Conservation (phyloP, 2,329 filamentous ascomycete genomes). For the Colletotrichum camelliae region DNA sequence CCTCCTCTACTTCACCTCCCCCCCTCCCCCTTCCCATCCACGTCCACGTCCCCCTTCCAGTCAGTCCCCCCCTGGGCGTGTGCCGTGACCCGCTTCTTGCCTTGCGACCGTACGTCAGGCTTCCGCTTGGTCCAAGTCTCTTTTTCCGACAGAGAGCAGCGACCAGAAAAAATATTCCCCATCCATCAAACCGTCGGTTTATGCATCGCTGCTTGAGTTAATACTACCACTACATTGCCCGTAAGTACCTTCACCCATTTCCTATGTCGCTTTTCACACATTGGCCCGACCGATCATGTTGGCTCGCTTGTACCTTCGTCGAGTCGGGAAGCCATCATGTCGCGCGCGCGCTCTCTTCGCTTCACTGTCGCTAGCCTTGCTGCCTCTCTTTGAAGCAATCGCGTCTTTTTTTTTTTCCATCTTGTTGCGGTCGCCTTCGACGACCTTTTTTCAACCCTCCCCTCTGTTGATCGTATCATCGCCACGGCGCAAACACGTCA, state of each 20-base stretch:
- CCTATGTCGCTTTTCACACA: conserved; percentile 22
- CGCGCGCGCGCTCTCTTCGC: neutral
- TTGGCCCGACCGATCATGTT: conserved; percentile 6
- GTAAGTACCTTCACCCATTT: conserved; percentile 36
- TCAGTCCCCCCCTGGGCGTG: conserved; percentile 9
- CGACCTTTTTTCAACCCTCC: neutral
- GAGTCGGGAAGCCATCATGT: neutral
- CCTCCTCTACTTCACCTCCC: neutral
- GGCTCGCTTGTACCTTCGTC: conserved; percentile 8
- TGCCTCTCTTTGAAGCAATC: neutral
- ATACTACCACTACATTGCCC: conserved; percentile 31
- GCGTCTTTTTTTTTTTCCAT: neutral
- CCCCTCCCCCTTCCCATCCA: neutral
- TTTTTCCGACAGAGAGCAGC: conserved; percentile 10
- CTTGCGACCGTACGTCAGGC: conserved; percentile 19
- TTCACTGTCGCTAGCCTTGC: neutral
- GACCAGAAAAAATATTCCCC: conserved; percentile 21
- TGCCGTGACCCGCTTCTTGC: conserved; percentile 21
- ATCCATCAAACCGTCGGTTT: conserved; percentile 23
- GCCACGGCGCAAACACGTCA: neutral
- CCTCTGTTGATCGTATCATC: neutral
- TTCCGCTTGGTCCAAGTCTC: conserved; percentile 15
- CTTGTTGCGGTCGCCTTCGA: neutral
- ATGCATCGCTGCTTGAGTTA: conserved; percentile 26
- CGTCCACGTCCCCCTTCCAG: neutral